Percentiles rank a stretch among this genome's conserved stretches.
These are phyloP conservation scores for Suillus spraguei DNA, from an alignment of 768 basidiomycete genomes.

Conservation along the genomic window DNA sequence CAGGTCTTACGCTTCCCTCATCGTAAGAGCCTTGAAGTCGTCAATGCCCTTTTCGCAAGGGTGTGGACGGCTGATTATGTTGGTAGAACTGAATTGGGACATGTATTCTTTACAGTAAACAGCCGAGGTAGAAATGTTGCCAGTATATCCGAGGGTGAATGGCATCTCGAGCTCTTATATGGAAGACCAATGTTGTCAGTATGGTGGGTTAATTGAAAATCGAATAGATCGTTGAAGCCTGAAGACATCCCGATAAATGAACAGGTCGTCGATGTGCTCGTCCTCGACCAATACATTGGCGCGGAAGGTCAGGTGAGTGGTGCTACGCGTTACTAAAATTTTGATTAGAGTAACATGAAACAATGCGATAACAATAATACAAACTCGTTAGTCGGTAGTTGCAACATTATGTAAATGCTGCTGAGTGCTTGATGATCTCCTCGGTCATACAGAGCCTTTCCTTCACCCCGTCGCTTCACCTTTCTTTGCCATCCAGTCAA, in stretches of 20 bases:
- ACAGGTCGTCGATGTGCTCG: neutral
- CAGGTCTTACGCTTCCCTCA: neutral
- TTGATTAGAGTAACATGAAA: neutral
- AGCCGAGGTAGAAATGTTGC: neutral
- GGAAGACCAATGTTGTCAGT: neutral
- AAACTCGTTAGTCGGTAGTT: neutral
- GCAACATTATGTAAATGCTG: too few relatives aligned
- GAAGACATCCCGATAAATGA: neutral
- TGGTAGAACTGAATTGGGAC: too few relatives aligned
- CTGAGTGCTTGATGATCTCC: neutral
- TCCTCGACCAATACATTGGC: too few relatives aligned
- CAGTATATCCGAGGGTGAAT: neutral
- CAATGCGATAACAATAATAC: neutral
- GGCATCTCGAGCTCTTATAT: neutral
- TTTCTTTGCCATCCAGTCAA: too few relatives aligned
- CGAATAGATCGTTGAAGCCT: neutral
- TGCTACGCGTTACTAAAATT: neutral
- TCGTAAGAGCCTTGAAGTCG: neutral
- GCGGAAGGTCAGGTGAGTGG: too few relatives aligned
- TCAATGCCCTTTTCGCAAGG: neutral
- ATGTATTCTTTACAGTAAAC: too few relatives aligned
- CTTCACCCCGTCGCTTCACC: neutral
- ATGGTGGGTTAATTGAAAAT: too few relatives aligned
- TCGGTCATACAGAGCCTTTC: neutral
- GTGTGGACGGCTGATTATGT: too few relatives aligned